phyloP scores from a whole-genome alignment of 192 early-diverging fungal species.

The Podila epigama region DNA sequence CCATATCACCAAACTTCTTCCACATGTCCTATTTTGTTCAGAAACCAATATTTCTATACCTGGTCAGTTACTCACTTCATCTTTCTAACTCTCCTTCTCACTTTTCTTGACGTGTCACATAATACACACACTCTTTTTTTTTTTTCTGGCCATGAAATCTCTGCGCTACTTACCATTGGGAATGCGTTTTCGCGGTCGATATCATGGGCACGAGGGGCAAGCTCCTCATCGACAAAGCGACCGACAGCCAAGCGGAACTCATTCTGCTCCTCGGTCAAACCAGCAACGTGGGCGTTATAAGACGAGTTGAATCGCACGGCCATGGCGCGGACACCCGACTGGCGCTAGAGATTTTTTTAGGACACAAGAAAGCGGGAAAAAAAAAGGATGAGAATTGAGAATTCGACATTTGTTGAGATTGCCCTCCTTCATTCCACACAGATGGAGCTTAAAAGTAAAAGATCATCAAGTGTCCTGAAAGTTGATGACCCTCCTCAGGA shows the following conservation, averaged over 20 bases:
- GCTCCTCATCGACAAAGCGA: conserved; percentile 81
- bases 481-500: no score
- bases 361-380: not conserved
- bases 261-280: conserved; percentile 74
- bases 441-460: no score
- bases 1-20: conserved; percentile 97
- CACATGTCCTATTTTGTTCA: conserved; percentile 91
- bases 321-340: conserved; percentile 16
- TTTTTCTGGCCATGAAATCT: not conserved
- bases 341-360: conserved; percentile 15
- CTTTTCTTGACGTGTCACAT: no score
- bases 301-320: conserved; percentile 47
- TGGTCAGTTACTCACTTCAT: no score
- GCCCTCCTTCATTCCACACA: no score
- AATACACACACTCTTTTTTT: not conserved
- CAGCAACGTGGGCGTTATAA: conserved; percentile 80
- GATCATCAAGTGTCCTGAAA: no score
- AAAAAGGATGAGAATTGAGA: not conserved
- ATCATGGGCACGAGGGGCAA: conserved; percentile 77
- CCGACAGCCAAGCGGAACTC: conserved; percentile 79
- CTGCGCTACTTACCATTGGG: conserved; percentile 65
- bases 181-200: conserved; percentile 91
- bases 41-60: no score
- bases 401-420: no score
- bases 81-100: no score